Evolutionary conservation across 495 filamentous ascomycete genomes (phyloP).

Genomic region (Chaetomidium leptoderma): DNA sequence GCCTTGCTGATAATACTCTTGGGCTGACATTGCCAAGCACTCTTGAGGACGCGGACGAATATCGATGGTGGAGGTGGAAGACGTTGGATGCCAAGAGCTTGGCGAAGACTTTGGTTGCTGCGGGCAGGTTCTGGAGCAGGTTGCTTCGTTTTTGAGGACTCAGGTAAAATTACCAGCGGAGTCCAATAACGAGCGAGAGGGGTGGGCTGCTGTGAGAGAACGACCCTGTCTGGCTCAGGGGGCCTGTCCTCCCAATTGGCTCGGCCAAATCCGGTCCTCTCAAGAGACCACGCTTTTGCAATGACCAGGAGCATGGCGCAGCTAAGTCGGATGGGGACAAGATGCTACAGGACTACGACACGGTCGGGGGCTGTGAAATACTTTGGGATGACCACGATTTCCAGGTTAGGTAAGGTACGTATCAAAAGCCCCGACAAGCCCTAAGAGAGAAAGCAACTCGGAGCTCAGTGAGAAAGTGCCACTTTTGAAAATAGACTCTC

Average conservation of each 20-base stretch:
- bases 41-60: neutral
- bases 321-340: neutral
- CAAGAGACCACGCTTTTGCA: neutral
- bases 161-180: neutral
- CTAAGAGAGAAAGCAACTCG: too few species aligned
- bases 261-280: neutral
- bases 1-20: conserved; percentile 34
- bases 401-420: too few species aligned
- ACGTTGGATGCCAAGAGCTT: conserved; percentile 10
- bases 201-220: neutral
- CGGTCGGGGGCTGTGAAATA: too few species aligned
- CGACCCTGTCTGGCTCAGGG: neutral
- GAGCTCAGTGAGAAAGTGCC: too few species aligned
- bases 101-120: neutral
- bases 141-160: neutral
- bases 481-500: too few species aligned
- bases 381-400: too few species aligned
- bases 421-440: too few species aligned
- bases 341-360: too few species aligned
- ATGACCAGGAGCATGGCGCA: neutral
- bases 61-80: neutral
- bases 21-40: conserved; percentile 28
- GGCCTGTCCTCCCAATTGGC: neutral
- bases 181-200: neutral
- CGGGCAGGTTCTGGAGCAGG: neutral